Evolutionary conservation across 352 stramenopile species (phyloP), one percentile per base, ranked within the genome.

Genomic region (Phytophthora pisi): DNA sequence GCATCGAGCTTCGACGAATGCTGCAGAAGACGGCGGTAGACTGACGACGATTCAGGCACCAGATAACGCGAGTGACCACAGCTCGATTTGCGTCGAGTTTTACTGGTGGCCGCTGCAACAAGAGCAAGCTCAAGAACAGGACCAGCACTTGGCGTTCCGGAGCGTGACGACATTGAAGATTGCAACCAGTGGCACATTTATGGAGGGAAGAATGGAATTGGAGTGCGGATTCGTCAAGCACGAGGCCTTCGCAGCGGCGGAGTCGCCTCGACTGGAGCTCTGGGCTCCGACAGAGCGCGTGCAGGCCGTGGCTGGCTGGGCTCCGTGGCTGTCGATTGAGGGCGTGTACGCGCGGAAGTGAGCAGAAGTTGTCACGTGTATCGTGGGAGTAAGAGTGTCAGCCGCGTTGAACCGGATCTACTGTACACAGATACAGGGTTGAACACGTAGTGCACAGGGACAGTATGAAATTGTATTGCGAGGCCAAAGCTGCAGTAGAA

Each of bases 281-380:
- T 74, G 67, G 67, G 23, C 56, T 0, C 61, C 67, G 4, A 61
- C 28, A 13, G 55, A 74, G 18, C 67, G 67, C 5, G 56, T 74
- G 5, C 56, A 66, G 30, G 57, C 67, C 2, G 67, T 74, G n/a
- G 7, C 31, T 9, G 55, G 9, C 9, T 74, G 67, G 67, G 15
- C 62, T 6, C 18, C 55, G 26, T 74, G 67, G 67, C 56, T 67
- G 23, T 47, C 36, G 24, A 55, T 70, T 38, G 24, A 64, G 9
- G 67, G 50, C 10, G 42, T 64, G 1, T 74, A 74, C 38, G 56
- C 56, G 31, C 47, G 61, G 28, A 63, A 58, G 43, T 69, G 36
- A 64, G 23, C 5, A 8, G 36, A 18, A 20, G 46, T 23, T 34
- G 54, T 70, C 47, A 59, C 64, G 54, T 49, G 49, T 45, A 47